phyloP scores from a whole-genome alignment of 2,329 filamentous ascomycete species.

The Microsporum ferrugineum region DNA sequence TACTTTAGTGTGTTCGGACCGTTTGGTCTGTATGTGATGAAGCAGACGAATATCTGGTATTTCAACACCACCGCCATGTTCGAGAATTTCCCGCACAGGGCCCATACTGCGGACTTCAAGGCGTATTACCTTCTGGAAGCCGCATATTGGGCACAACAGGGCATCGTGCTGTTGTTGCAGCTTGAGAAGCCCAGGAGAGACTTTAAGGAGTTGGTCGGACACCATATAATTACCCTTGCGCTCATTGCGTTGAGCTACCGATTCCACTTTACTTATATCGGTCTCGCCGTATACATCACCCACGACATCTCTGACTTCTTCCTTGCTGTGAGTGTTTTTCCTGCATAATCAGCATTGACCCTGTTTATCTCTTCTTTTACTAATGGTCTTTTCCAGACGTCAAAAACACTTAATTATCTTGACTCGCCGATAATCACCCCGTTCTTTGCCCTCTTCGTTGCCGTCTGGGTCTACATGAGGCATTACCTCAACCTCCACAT shows the following conservation, averaged over 20 bases:
- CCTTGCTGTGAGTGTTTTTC: conserved; percentile 56
- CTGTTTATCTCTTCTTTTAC: not conserved
- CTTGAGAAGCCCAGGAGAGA: conserved; percentile 92
- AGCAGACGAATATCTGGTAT: conserved; percentile 82
- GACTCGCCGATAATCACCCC: conserved; percentile 66
- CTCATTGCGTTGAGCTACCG: conserved; percentile 81
- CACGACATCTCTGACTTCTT: conserved; percentile 95
- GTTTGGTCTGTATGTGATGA: conserved; percentile 83
- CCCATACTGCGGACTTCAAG: conserved; percentile 73
- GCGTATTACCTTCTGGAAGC: conserved; percentile 93
- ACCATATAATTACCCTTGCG: conserved; percentile 78
- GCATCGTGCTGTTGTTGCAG: conserved; percentile 72
- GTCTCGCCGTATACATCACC: conserved; percentile 83
- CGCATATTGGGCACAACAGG: conserved; percentile 91
- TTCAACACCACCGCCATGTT: conserved; percentile 90
- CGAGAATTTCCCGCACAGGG: conserved; percentile 71
- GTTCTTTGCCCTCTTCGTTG: conserved; percentile 75
- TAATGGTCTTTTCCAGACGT: conserved; percentile 48
- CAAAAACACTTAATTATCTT: conserved; percentile 84
- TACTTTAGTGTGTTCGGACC: conserved; percentile 80
- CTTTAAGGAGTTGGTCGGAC: conserved; percentile 82
- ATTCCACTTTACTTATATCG: conserved; percentile 95
- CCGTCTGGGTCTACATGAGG: conserved; percentile 77
- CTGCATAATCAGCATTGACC: conserved; percentile 1
- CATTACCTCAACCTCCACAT: conserved; percentile 52